A percentile compares a stretch with the other conserved stretches of the same genome.
Evolutionary conservation across 768 basidiomycete genomes (phyloP).

Genomic region (Lentinula detonsa): DNA sequence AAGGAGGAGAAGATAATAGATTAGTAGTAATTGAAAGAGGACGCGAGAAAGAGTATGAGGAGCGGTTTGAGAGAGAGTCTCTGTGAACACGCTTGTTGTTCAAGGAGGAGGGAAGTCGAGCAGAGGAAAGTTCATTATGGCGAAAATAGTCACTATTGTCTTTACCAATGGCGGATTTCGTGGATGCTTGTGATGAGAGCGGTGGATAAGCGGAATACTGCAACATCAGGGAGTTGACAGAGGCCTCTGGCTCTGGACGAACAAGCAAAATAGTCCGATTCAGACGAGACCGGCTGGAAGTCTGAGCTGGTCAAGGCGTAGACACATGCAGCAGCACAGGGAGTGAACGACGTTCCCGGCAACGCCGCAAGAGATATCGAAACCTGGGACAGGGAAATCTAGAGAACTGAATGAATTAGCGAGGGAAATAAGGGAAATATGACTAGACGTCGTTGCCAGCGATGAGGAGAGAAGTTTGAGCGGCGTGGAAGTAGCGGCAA

Average conservation of each 20-base stretch:
- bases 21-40: slow-evolving; percentile 22
- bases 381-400: slow-evolving; percentile 17
- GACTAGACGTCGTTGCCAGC: neutral
- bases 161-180: slow-evolving; percentile 16
- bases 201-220: slow-evolving; percentile 44
- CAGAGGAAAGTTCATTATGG: slow-evolving; percentile 32
- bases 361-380: slow-evolving; percentile 17
- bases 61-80: slow-evolving; percentile 16
- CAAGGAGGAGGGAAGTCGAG: slow-evolving; percentile 12
- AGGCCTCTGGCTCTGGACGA: slow-evolving; percentile 18
- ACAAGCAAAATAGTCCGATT: slow-evolving; percentile 23
- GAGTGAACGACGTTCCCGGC: slow-evolving; percentile 20
- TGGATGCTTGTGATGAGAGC: slow-evolving; percentile 23
- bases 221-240: slow-evolving; percentile 39
- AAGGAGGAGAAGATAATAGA: slow-evolving; percentile 14
- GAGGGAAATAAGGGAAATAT: neutral
- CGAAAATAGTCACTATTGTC: slow-evolving; percentile 30
- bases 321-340: slow-evolving; percentile 33
- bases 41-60: slow-evolving; percentile 9
- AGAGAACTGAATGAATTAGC: slow-evolving; percentile 18
- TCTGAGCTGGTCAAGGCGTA: slow-evolving; percentile 37
- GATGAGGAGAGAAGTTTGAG: slow-evolving; percentile 7
- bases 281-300: slow-evolving; percentile 58
- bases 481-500: slow-evolving; percentile 16
- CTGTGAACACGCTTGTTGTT: slow-evolving; percentile 33